These are phyloP conservation scores for Pichia gijzeniarum DNA, from an alignment of 805 yeast species.

Conservation along the genomic window DNA sequence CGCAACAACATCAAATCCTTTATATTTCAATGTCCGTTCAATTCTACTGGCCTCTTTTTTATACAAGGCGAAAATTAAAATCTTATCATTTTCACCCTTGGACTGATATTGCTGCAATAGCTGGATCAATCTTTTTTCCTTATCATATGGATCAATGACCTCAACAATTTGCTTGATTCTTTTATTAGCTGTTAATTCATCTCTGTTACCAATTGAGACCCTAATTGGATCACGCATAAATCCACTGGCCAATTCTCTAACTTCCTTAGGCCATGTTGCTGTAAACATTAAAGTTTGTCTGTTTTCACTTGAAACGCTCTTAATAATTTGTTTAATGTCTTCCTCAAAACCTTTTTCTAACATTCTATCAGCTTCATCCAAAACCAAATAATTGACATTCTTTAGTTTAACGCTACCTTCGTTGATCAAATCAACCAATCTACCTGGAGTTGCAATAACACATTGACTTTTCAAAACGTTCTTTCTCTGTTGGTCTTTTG, in stretches of 20 bases:
- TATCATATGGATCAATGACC: slow-evolving; percentile 75
- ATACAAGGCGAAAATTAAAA: slow-evolving; percentile 87
- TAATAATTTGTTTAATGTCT: slow-evolving; percentile 81
- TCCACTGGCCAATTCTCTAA: slow-evolving; percentile 80
- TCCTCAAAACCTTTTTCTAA: slow-evolving; percentile 97
- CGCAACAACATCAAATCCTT: slow-evolving; percentile 81
- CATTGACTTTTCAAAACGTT: slow-evolving; percentile 62
- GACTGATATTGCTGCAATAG: slow-evolving; percentile 69
- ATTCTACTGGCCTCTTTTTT: slow-evolving; percentile 94
- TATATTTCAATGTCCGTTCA: slow-evolving; percentile 64
- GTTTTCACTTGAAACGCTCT: slow-evolving; percentile 38
- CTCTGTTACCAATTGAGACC: slow-evolving; percentile 89
- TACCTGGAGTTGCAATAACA: slow-evolving; percentile 98
- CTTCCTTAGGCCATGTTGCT: slow-evolving; percentile 99
- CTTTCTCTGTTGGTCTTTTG: slow-evolving; percentile 84
- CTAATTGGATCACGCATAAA: slow-evolving; percentile 85
- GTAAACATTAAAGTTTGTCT: slow-evolving; percentile 98
- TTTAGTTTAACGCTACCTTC: slow-evolving; percentile 76
- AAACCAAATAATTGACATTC: slow-evolving; percentile 67
- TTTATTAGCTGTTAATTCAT: slow-evolving; percentile 90
- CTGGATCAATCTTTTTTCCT: slow-evolving; percentile 70
- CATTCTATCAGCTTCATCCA: slow-evolving; percentile 99
- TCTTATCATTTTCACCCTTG: slow-evolving; percentile 61
- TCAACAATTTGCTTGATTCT: slow-evolving; percentile 91
- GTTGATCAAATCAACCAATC: slow-evolving; percentile 82